Base-by-base conservation (phyloP, 495 filamentous ascomycete species). In the Xylaria palmicola region DNA sequence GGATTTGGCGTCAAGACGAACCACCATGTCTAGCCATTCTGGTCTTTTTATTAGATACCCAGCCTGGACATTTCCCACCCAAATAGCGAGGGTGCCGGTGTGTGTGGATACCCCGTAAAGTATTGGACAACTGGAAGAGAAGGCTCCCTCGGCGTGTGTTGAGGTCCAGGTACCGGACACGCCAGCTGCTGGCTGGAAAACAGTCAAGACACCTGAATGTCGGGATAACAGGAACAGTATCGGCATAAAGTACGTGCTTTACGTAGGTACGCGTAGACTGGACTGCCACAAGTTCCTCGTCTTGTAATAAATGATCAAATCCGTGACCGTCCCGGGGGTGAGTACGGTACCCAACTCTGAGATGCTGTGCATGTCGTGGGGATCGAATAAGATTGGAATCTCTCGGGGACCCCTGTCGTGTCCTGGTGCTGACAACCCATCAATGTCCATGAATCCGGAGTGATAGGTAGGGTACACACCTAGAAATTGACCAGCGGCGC, bases 401-500 rank as follows among this genome's bases (percentile, higher is more conserved):
- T 48, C 26, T 22, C 15, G 19, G n/a, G 6, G 24, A 48, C 13
- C 45, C 45, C 43, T 47, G 43, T 48, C n/a, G 12, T 47, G 13
- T 3, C 26, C 45, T 48, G 15, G n/a, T 26, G 26, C 48, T 51
- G 48, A 36, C 48, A 51, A 6, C 19, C 48, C 29, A 34, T 34
- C 29, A 10, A 4, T 36, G 9, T 51, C 27, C 7, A 32, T 19
- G 47, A n/a, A n/a, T n/a, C n/a, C n/a, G 13, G 10, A 32, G 47
- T 50, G 48, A 51, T 51, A 17, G 29, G 20, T 26, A 32, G 27
- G 48, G 29, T 29, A 29, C 6, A 34, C 29, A 34, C 44, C 29
- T 20, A 34, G 48, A 27, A 51, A 51, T 51, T 51, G 19, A 51
- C 32, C 48, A 20, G 34, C 34, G 9, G 48, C 48, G 48, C 48